Evolutionary conservation across 176 grass and related monocot species (phyloP), one percentile per base, ranked within the genome.

Genomic region (Musa beccarii): DNA sequence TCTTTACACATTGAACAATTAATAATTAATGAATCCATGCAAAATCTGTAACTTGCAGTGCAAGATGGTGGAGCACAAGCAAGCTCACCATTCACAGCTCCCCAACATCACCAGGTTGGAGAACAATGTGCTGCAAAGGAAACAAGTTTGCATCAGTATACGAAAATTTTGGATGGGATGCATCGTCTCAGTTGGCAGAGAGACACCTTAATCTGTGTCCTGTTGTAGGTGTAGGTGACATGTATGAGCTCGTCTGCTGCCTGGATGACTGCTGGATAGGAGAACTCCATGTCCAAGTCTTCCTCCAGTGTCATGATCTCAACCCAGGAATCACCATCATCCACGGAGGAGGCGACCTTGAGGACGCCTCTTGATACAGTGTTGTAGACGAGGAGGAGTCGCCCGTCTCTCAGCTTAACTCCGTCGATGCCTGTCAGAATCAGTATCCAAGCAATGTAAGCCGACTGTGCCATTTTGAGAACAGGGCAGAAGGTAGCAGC

Each of bases 141-240:
- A 71, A 70, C 54, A n/a, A 43, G 11, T 28, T 75, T 17, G 3
- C 19, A 63, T 62, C 7, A 72, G 16, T 15, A 57, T 9, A 56
- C 23, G 52, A 14, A 68, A 34, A 16, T 53, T 25, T 2, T 11
- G 23, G 12, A 17, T 63, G 2, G 3, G 15, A 49, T 34, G 29
- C 29, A 3, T 4, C 3, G 29, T 34, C 29, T 68, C 49, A 9
- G n/a, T 11, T 11, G 13, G 13, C 9, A 13, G 8, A 49, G 54
- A 20, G 51, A 52, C 72, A 89, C 87, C 87, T 89, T 89, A 70
- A 89, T 89, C 54, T 89, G 87, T n/a, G 74, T 86, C 78, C 87
- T 86, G 63, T 86, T 81, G 80, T 81, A 89, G 25, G 87, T 84
- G 55, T 81, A 89, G 8, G 87, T 86, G 54, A 89, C 21, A 49